phyloP scores from a whole-genome alignment of 192 early-diverging fungal genomes.

The Coemansia sp. region DNA sequence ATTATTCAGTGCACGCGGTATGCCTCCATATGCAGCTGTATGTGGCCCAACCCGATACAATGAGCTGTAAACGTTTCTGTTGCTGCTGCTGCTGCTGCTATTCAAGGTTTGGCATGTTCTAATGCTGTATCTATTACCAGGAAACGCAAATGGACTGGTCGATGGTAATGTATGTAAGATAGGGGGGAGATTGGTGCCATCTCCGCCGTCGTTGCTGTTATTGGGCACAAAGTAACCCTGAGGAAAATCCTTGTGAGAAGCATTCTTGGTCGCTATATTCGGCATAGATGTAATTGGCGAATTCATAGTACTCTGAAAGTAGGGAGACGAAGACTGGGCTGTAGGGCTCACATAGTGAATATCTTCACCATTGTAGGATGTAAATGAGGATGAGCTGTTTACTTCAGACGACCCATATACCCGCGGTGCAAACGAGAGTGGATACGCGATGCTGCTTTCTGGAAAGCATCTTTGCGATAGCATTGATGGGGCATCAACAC shows the following conservation, averaged over 20 bases:
- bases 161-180: slow-evolving; percentile 17
- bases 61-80: not conserved
- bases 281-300: slow-evolving; percentile 29
- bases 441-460: not conserved
- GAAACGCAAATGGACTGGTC: not conserved
- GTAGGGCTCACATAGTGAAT: slow-evolving; percentile 42
- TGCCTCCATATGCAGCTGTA: not conserved
- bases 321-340: slow-evolving; percentile 32
- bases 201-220: not conserved
- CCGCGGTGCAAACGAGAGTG: not conserved
- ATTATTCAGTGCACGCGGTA: not conserved
- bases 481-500: not conserved
- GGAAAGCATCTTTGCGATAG: not conserved
- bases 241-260: not conserved
- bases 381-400: not conserved
- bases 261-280: not conserved
- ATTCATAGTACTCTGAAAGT: slow-evolving; percentile 47
- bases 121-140: not conserved
- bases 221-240: not conserved
- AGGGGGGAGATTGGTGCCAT: not conserved
- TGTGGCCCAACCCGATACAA: not conserved
- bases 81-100: not conserved
- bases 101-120: not conserved
- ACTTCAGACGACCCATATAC: not conserved
- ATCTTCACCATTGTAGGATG: slow-evolving; percentile 10